phyloP scores from a whole-genome alignment of 2,329 filamentous ascomycete genomes.

The Cordyceps pruinosa region DNA sequence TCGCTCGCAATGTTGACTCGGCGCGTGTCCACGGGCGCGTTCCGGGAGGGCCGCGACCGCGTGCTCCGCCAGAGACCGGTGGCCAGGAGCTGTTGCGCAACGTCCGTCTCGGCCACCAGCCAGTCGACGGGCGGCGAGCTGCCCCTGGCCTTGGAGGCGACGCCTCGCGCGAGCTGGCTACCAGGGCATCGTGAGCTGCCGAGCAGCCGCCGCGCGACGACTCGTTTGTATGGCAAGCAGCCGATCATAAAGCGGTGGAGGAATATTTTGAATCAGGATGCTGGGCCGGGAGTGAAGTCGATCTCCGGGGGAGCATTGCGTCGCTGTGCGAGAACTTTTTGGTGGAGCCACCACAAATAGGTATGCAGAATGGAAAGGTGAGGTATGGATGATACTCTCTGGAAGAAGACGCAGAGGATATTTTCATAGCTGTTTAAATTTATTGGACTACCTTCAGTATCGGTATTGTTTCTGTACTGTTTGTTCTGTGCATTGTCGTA shows the following conservation, averaged over 20 bases:
- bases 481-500: too few relatives aligned
- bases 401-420: too few relatives aligned
- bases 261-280: background rate
- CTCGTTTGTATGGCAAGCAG: background rate
- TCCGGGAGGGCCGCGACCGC: background rate
- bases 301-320: background rate
- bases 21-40: slow-evolving; percentile 21
- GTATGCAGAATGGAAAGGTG: background rate
- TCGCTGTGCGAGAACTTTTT: background rate
- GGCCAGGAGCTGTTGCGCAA: slow-evolving; percentile 21
- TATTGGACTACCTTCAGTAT: too few relatives aligned
- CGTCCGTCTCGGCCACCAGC: background rate
- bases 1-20: slow-evolving; percentile 49
- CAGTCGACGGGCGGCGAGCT: background rate
- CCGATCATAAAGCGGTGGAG: slow-evolving; percentile 1
- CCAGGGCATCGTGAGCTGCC: background rate
- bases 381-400: too few relatives aligned
- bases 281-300: background rate
- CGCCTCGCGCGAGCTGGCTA: background rate
- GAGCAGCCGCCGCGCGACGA: background rate
- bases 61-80: slow-evolving; percentile 22
- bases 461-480: too few relatives aligned
- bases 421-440: too few relatives aligned
- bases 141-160: background rate
- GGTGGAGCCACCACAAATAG: background rate